phyloP scores from a whole-genome alignment of 306 rosid genomes.

The Sesbania bispinosa region DNA sequence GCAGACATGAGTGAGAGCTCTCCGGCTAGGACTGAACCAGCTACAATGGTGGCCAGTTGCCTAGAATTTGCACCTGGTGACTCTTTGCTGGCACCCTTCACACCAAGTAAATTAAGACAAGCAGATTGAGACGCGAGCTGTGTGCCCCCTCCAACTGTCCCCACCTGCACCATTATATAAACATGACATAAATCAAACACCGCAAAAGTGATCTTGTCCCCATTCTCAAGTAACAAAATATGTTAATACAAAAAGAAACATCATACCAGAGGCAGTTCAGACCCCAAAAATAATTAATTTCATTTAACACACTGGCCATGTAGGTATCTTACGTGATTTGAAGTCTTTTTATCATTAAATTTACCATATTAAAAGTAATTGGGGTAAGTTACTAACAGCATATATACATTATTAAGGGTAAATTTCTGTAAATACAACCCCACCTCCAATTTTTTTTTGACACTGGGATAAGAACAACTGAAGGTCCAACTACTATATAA shows the following conservation, averaged over 20 bases:
- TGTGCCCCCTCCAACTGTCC: conserved; percentile 98
- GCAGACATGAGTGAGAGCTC: conserved; percentile 97
- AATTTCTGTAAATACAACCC: not conserved
- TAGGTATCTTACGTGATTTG: not conserved
- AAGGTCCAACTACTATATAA: not conserved
- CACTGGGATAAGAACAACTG: not conserved
- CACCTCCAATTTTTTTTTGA: too few relatives aligned
- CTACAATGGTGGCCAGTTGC: conserved; percentile 66
- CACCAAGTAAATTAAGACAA: conserved; percentile 82
- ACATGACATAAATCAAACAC: not conserved
- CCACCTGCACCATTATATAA: conserved; percentile 51
- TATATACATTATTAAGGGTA: too few relatives aligned
- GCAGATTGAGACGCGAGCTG: conserved; percentile 93
- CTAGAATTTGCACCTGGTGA: conserved; percentile 73
- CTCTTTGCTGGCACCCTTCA: conserved; percentile 83
- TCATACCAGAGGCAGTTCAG: not conserved
- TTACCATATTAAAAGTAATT: not conserved
- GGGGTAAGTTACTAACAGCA: not conserved
- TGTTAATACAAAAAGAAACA: not conserved
- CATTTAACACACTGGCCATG: not conserved
- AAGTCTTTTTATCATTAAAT: not conserved
- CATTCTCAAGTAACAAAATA: not conserved
- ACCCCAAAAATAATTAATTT: not conserved
- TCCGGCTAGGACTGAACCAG: conserved; percentile 87
- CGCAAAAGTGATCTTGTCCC: not conserved